Evolutionary conservation across 768 basidiomycete species (phyloP).

Genomic region (Clitopilus hobsonii): DNA sequence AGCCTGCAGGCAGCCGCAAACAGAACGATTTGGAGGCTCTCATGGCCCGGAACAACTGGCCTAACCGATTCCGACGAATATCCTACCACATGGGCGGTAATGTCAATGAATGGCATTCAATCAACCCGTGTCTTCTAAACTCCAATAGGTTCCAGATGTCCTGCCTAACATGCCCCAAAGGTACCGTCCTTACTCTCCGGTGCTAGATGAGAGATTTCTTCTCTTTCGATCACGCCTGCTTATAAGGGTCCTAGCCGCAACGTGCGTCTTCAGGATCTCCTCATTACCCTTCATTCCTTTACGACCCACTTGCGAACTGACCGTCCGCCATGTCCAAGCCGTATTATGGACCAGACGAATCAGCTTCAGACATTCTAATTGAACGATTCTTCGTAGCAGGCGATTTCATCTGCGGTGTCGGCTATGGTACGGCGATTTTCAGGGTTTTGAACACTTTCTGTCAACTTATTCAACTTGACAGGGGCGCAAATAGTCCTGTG

Average conservation of each 20-base stretch:
- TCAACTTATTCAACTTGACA: slow-evolving; percentile 6
- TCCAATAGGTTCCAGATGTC: background rate
- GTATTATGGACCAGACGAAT: slow-evolving; percentile 28
- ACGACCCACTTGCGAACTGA: background rate
- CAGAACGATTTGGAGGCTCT: too few species aligned
- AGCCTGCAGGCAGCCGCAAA: background rate
- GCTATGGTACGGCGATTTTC: slow-evolving; percentile 27
- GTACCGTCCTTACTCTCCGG: background rate
- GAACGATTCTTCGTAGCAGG: slow-evolving; percentile 38
- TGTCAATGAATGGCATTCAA: background rate
- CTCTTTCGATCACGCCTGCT: background rate
- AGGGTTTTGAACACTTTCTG: background rate
- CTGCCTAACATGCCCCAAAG: background rate
- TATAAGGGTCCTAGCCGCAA: background rate
- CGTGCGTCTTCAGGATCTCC: background rate
- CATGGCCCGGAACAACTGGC: background rate
- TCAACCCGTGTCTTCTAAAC: background rate
- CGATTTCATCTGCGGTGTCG: slow-evolving; percentile 34
- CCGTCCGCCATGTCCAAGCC: slow-evolving; percentile 6
- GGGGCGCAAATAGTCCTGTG: slow-evolving; percentile 36
- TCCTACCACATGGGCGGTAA: background rate
- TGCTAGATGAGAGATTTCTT: background rate
- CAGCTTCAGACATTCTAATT: slow-evolving; percentile 24
- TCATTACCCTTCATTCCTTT: background rate
- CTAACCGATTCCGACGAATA: background rate